Base-by-base conservation (phyloP, 192 early-diverging fungal species). In the Podila epigama region DNA sequence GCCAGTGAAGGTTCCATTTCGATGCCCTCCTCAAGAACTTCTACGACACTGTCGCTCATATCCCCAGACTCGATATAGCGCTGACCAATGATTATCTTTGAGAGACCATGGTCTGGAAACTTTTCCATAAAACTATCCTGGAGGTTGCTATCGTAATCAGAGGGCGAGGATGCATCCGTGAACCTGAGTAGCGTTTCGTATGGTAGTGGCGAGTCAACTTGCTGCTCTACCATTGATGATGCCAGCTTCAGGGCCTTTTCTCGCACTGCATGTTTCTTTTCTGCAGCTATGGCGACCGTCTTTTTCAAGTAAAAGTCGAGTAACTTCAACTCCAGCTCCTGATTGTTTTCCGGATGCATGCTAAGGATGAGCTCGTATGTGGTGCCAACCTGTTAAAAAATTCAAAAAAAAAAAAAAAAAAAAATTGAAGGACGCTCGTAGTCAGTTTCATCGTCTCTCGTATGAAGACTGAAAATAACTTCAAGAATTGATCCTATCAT, bases 151-250 rank as follows among this genome's bases (percentile, higher is more conserved):
- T 89, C 81, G 42, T 89, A 89, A 15, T 84, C 68, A 7, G 80
- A 80, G 31, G 71, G 58, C 54, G 44, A 62, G 18, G 40, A 42
- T 5, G 70, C 79, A 58, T 89, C 69, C 0, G 68, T 79, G 34
- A 71, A 73, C 54, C 86, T 86, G 40, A 89, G 77, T 5, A 85
- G 25, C 2, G 85, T 57, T 63, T 89, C 84, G 57, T 81, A 84
- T 18, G 85, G 79, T 15, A 83, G 27, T 18, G 79, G 63, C 15
- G 73, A 63, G 50, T 66, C 28, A 12, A 35, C 51, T 52, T 64
- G 44, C 13, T 61, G 35, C 20, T 69, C 31, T 13, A 82, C 63
- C 55, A 87, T 63, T 8, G 59, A 37, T 20, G 68, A 52, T 15
- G 82, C 80, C 39, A 84, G 44, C 11, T 58, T 35, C 31, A 63